Conservation (phyloP, 2,329 filamentous ascomycete genomes). For the Ceratocystis papillata region DNA sequence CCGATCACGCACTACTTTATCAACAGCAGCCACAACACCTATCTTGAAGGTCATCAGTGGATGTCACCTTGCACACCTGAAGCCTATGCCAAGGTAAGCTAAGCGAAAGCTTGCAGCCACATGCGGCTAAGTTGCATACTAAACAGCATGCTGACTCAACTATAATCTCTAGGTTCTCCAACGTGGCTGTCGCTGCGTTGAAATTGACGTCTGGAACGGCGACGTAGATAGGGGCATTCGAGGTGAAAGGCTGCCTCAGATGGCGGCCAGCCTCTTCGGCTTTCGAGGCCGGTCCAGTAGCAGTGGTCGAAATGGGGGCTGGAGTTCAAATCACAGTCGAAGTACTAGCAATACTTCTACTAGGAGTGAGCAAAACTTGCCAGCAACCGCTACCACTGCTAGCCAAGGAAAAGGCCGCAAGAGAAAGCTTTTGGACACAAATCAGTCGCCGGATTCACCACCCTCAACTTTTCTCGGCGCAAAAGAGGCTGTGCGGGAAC, state of each 20-base stretch:
- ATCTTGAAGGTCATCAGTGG: slow-evolving; percentile 76
- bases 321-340: slow-evolving; percentile 9
- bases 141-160: neutral
- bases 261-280: slow-evolving; percentile 35
- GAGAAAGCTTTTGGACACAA: neutral
- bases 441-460: neutral
- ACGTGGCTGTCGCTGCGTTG: slow-evolving; percentile 75
- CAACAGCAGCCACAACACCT: slow-evolving; percentile 91
- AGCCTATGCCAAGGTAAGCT: slow-evolving; percentile 61
- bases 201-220: slow-evolving; percentile 92
- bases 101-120: neutral
- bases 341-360: neutral
- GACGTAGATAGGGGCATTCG: slow-evolving; percentile 40
- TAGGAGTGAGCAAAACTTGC: neutral
- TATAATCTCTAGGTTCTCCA: slow-evolving; percentile 48
- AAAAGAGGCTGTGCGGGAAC: slow-evolving; percentile 41
- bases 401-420: neutral
- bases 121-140: neutral
- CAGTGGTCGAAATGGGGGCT: neutral
- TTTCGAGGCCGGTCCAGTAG: slow-evolving; percentile 29
- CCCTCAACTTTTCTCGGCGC: neutral
- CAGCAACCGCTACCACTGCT: neutral
- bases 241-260: slow-evolving; percentile 38
- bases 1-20: slow-evolving; percentile 87
- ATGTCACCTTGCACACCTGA: slow-evolving; percentile 65